A percentile compares a stretch with the other conserved stretches of the same genome.
These are phyloP conservation scores for Brachypodium distachyon DNA, from an alignment of 202 grass and related monocot species.

Conservation along the genomic window DNA sequence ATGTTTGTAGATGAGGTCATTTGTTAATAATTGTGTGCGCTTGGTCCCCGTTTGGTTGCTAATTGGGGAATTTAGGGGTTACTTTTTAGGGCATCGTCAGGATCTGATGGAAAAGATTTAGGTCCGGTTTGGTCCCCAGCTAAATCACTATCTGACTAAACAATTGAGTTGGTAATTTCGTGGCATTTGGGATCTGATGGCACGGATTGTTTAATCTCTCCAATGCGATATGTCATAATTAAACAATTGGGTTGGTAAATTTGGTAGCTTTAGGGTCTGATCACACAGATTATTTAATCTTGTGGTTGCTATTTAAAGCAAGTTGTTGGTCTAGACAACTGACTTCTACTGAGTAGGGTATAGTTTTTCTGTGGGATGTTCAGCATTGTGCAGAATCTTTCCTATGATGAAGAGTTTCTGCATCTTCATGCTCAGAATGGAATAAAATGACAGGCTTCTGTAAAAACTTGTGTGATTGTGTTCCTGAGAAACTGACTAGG, in stretches of 20 bases:
- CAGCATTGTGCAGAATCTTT: neutral
- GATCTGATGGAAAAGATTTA: neutral
- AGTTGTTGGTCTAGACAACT: neutral
- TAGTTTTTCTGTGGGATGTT: conserved; percentile 3
- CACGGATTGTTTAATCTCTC: neutral
- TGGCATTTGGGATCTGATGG: conserved; percentile 10
- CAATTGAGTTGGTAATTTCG: conserved; percentile 22
- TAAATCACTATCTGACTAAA: conserved; percentile 16
- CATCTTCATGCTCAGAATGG: neutral
- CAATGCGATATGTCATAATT: neutral
- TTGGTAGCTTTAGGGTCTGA: conserved; percentile 2
- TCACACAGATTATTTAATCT: conserved; percentile 15
- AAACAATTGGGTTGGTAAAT: conserved; percentile 27
- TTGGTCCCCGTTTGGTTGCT: conserved; percentile 15
- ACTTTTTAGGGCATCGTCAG: neutral
- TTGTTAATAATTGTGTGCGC: conserved; percentile 8
- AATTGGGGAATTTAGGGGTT: neutral
- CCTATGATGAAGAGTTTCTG: neutral
- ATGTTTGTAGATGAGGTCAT: conserved; percentile 27
- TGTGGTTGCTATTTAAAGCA: conserved; percentile 3
- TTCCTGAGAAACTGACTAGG: neutral
- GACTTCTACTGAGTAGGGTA: conserved; percentile 2
- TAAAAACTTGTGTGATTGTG: neutral
- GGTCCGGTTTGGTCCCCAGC: conserved; percentile 5
- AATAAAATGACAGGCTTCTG: neutral